Conservation (phyloP, 2,329 filamentous ascomycete species). For the Ophiostoma perfectum region DNA sequence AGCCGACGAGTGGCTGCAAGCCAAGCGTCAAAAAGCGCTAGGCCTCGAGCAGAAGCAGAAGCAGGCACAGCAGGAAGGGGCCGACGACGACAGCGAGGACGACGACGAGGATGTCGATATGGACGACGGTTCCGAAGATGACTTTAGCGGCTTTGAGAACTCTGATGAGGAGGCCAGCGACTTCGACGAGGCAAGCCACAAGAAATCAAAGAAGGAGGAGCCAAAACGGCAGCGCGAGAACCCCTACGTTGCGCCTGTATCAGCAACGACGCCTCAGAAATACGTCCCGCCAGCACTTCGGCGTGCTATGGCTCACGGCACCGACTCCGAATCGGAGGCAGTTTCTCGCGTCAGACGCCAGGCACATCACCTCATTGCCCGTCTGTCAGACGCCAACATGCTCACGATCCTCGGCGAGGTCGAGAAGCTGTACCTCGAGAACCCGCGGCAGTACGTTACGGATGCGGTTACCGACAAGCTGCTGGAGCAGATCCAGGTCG, state of each 20-base stretch:
- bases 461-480: conserved; percentile 72
- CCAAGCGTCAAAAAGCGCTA: conserved; percentile 50
- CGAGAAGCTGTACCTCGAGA: conserved; percentile 74
- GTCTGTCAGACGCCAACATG: conserved; percentile 85
- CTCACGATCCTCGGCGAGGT: conserved; percentile 76
- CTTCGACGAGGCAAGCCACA: background rate
- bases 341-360: conserved; percentile 72
- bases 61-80: conserved; percentile 30
- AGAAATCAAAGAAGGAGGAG: conserved; percentile 24
- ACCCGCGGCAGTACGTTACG: conserved; percentile 85
- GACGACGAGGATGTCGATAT: conserved; percentile 31
- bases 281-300: conserved; percentile 87
- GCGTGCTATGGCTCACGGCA: conserved; percentile 37
- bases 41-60: conserved; percentile 29
- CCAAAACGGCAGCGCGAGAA: conserved; percentile 56
- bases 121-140: conserved; percentile 24
- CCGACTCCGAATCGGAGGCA: conserved; percentile 50
- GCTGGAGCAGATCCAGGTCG: conserved; percentile 72
- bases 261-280: conserved; percentile 51
- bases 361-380: conserved; percentile 83
- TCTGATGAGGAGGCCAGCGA: conserved; percentile 30
- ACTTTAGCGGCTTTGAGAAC: conserved; percentile 25
- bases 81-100: conserved; percentile 27
- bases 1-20: conserved; percentile 55
- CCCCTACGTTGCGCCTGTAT: conserved; percentile 73